phyloP scores from a whole-genome alignment of 495 filamentous ascomycete genomes.

The Evansstolkia leycettana region DNA sequence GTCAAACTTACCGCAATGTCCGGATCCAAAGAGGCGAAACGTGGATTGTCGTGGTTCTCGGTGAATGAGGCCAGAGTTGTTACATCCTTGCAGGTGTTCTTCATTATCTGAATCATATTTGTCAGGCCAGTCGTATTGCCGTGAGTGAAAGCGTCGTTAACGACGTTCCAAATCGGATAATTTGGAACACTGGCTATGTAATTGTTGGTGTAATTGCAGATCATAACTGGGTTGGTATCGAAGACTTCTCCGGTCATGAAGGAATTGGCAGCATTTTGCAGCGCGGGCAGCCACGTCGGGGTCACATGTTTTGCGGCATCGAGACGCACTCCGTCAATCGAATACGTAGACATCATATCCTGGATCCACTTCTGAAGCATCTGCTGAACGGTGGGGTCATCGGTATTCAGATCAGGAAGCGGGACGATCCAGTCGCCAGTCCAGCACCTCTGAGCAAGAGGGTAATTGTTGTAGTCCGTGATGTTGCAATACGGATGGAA shows the following conservation, averaged over 20 bases:
- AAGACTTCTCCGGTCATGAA: slow-evolving; percentile 56
- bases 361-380: slow-evolving; percentile 48
- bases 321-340: slow-evolving; percentile 59
- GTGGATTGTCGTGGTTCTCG: slow-evolving; percentile 58
- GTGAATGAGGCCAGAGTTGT: slow-evolving; percentile 51
- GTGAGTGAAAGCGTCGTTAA: slow-evolving; percentile 39
- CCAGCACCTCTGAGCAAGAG: slow-evolving; percentile 38
- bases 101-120: slow-evolving; percentile 31
- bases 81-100: slow-evolving; percentile 36
- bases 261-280: slow-evolving; percentile 46
- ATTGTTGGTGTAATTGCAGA: slow-evolving; percentile 40
- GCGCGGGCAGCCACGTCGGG: slow-evolving; percentile 47
- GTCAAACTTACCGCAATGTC: slow-evolving; percentile 23
- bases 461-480: slow-evolving; percentile 37
- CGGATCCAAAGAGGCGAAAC: slow-evolving; percentile 38
- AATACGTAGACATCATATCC: slow-evolving; percentile 46
- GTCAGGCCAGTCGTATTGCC: slow-evolving; percentile 39
- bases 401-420: slow-evolving; percentile 53
- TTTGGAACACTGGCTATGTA: slow-evolving; percentile 43
- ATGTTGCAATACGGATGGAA: slow-evolving; percentile 52
- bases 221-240: slow-evolving; percentile 49
- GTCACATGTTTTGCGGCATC: slow-evolving; percentile 60
- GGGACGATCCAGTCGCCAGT: slow-evolving; percentile 42
- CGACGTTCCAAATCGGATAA: slow-evolving; percentile 48
- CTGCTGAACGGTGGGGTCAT: slow-evolving; percentile 36